Conservation (phyloP, 2,329 filamentous ascomycete genomes). For the Albophoma yamanashiensis region DNA sequence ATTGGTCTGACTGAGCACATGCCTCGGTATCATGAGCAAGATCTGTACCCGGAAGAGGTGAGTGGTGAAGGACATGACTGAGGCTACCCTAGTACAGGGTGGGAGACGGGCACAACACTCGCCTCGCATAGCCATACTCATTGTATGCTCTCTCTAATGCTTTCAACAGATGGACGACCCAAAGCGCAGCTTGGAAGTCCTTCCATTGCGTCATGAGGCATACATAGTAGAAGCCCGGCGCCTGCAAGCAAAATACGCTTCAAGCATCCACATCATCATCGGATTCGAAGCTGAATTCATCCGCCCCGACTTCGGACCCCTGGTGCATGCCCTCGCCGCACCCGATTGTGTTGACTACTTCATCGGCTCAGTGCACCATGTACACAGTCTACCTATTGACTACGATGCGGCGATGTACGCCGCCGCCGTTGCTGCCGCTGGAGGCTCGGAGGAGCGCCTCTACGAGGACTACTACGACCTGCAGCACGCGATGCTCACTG, state of each 20-base stretch:
- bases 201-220: constrained; percentile 49
- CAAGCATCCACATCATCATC: constrained; percentile 67
- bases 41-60: constrained; percentile 91
- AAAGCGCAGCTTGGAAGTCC: constrained; percentile 32
- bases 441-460: constrained; percentile 55
- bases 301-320: constrained; percentile 46
- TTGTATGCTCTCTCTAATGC: neutral
- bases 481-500: constrained; percentile 69
- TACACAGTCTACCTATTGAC: constrained; percentile 79
- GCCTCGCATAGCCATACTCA: neutral
- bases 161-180: constrained; percentile 35
- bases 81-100: constrained; percentile 7
- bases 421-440: constrained; percentile 24
- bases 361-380: constrained; percentile 87
- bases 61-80: constrained; percentile 3
- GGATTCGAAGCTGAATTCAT: constrained; percentile 95
- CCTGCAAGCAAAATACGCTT: constrained; percentile 58
- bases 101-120: neutral
- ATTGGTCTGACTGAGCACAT: constrained; percentile 94
- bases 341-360: constrained; percentile 71
- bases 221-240: constrained; percentile 69
- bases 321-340: constrained; percentile 52
- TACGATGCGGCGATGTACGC: constrained; percentile 62
- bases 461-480: constrained; percentile 81
- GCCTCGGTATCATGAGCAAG: constrained; percentile 60